Evolutionary conservation across 2,329 filamentous ascomycete species (phyloP).

Genomic region (Talaromyces funiculosus): DNA sequence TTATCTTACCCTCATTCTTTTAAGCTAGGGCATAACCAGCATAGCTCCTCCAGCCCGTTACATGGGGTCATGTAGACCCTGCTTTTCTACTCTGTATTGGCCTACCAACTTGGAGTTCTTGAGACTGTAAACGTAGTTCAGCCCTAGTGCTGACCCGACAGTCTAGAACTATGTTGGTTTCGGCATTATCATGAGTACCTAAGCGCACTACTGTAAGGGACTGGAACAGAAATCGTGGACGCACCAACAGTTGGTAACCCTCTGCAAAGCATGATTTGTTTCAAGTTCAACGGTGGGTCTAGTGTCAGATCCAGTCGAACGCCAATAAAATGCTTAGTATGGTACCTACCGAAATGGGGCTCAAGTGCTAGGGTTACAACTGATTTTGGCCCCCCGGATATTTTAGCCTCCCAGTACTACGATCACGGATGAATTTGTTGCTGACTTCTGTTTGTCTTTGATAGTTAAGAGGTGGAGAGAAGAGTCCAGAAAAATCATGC

Average conservation of each 20-base stretch:
- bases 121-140: neutral
- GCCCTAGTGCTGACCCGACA: neutral
- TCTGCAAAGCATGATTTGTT: neutral
- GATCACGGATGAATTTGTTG: neutral
- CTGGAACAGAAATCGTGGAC: neutral
- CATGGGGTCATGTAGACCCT: neutral
- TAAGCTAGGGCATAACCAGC: neutral
- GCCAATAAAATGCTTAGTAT: neutral
- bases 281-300: neutral
- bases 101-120: neutral
- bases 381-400: constrained; percentile 3
- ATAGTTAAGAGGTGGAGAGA: neutral
- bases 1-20: neutral
- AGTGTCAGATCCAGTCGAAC: neutral
- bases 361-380: neutral
- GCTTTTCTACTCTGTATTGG: neutral
- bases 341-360: neutral
- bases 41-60: neutral
- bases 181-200: neutral
- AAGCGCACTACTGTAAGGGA: neutral
- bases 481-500: neutral
- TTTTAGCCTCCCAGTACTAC: neutral
- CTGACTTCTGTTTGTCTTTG: neutral
- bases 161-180: neutral
- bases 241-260: neutral